Evolutionary conservation across 306 rosid species (phyloP), one percentile per base, ranked within the genome.

Genomic region (Pachyrhizus erosus): DNA sequence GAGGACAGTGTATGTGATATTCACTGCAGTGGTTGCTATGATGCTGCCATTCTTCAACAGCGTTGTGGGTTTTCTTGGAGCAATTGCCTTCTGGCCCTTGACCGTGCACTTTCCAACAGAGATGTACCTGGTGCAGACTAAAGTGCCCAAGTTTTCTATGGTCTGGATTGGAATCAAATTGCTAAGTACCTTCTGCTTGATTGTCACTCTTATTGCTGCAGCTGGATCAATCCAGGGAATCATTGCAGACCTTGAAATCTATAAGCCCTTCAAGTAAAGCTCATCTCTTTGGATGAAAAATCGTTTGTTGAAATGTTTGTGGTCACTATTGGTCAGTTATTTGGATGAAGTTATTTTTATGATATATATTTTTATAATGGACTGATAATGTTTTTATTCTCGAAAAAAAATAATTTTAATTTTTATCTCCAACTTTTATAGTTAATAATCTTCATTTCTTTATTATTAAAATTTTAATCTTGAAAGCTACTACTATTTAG

Each of bases 41-140:
- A 0, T 86, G 17, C 39, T 92, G 5, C 97, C 97, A 0, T 91
- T 91, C 86, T 92, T 92, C 87, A 92, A 91, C 71, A 79, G 76
- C 85, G 42, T 92, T 10, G 21, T 89, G 70, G 93, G 93, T 7
- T 40, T 92, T 1, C 23, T 91, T 7, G 97, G 97, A 39, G 91
- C 97, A 0, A 0, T n/a, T 15, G 2, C 81, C 1, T 92, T 92
- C 84, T 91, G 92, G 92, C 95, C 95, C 0, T 48, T 92, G 86
- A 76, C 90, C 0, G 92, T 92, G 4, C 83, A 89, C 60, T 91
- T 92, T 37, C 97, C 97, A 6, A 54, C 68, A 10, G 90, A 92
- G 83, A 87, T 92, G 92, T 77, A 89, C 76, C 45, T 91, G 23
- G 52, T 33, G 3, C 89, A 42, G 37, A 81, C 88, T 13, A 80